Evolutionary conservation across 2,329 filamentous ascomycete genomes (phyloP).

Genomic region (Myriosclerotinia duriaeana): DNA sequence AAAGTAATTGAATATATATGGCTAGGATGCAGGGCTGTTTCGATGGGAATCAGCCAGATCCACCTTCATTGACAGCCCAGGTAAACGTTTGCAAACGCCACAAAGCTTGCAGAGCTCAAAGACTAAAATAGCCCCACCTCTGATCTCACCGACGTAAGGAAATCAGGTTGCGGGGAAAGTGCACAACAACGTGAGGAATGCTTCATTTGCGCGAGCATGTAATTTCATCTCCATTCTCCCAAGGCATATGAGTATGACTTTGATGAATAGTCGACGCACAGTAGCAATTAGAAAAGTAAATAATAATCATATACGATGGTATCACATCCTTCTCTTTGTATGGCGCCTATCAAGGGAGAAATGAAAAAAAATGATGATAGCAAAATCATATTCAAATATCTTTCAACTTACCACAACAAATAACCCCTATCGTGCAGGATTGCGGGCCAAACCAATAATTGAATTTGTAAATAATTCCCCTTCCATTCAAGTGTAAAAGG

Average conservation of each 20-base stretch:
- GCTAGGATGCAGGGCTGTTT: slow-evolving; percentile 33
- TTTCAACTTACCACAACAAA: slow-evolving; percentile 3
- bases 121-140: slow-evolving; percentile 17
- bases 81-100: slow-evolving; percentile 30
- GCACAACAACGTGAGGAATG: slow-evolving; percentile 36
- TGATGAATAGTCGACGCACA: slow-evolving; percentile 4
- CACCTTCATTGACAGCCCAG: slow-evolving; percentile 25
- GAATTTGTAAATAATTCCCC: background rate
- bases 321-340: slow-evolving; percentile 2
- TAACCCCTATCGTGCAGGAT: background rate
- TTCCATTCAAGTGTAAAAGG: slow-evolving; percentile 21
- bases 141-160: slow-evolving; percentile 34
- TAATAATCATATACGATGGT: slow-evolving; percentile 3
- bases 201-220: slow-evolving; percentile 37
- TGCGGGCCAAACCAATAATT: slow-evolving; percentile 12
- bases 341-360: background rate
- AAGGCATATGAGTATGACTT: background rate
- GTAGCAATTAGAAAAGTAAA: background rate
- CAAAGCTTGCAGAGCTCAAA: slow-evolving; percentile 21
- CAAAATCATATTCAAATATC: background rate
- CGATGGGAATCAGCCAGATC: slow-evolving; percentile 30
- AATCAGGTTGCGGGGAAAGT: slow-evolving; percentile 24
- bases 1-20: slow-evolving; percentile 22
- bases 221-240: slow-evolving; percentile 19
- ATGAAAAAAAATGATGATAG: background rate